Conservation (phyloP, 208 protist genomes). For the Herpetomonas muscarum region DNA sequence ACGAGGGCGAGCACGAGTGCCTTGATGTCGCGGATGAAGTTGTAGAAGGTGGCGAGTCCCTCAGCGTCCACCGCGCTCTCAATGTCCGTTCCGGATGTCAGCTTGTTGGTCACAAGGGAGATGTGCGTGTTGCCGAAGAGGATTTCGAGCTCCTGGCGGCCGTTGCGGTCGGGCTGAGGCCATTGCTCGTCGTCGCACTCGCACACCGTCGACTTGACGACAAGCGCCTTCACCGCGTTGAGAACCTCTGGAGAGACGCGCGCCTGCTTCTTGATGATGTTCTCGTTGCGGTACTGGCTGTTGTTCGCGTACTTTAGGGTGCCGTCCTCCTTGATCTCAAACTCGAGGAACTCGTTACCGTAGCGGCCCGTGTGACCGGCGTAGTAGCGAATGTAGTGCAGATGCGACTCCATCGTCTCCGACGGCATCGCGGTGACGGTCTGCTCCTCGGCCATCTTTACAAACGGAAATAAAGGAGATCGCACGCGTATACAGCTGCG, state of each 20-base stretch:
- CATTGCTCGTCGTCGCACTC: constrained; percentile 78
- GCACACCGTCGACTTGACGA: constrained; percentile 57
- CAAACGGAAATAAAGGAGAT: constrained; percentile 5
- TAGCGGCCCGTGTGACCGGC: constrained; percentile 82
- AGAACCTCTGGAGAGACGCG: constrained; percentile 66
- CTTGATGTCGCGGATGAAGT: constrained; percentile 79
- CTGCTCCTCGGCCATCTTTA: not conserved
- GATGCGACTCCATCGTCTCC: constrained; percentile 63
- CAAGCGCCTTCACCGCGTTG: constrained; percentile 67
- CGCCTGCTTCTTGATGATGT: constrained; percentile 86
- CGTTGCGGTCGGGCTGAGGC: constrained; percentile 82
- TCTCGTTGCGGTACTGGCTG: constrained; percentile 86
- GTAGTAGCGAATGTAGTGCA: constrained; percentile 86
- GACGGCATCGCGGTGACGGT: not conserved
- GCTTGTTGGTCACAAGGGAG: constrained; percentile 84
- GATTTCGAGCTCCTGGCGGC: constrained; percentile 85
- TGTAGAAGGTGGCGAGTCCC: constrained; percentile 69
- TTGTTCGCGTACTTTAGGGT: constrained; percentile 86
- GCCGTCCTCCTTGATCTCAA: constrained; percentile 75
- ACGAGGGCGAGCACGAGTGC: constrained; percentile 76
- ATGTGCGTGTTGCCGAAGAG: constrained; percentile 85
- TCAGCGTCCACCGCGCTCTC: constrained; percentile 37
- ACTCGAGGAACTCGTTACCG: constrained; percentile 89
- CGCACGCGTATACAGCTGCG: too few relatives aligned
- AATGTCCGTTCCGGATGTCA: constrained; percentile 75